These are phyloP conservation scores for Mimosa bimucronata DNA, from an alignment of 306 rosid genomes.

Conservation along the genomic window DNA sequence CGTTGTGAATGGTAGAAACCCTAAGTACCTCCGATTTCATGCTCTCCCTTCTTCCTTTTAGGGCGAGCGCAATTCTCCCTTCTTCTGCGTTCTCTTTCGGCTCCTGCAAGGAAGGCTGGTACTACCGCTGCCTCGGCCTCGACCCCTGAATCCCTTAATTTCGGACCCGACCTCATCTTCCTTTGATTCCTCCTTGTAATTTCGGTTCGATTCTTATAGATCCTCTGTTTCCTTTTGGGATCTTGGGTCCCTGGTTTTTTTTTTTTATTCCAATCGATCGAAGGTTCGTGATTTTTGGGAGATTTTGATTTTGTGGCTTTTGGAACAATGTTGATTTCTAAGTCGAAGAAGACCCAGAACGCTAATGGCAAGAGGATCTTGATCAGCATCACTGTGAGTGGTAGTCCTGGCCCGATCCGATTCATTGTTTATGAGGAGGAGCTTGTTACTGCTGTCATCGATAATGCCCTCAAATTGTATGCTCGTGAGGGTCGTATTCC, in stretches of 20 bases:
- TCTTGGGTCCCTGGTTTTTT: neutral
- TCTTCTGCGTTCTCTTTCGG: constrained; percentile 73
- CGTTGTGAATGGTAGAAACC: constrained; percentile 97
- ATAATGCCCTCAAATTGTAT: constrained; percentile 79
- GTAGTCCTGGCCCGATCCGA: constrained; percentile 96
- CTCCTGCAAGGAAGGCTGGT: constrained; percentile 97
- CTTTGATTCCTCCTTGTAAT: no score
- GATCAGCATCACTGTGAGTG: constrained; percentile 80
- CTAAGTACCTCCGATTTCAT: constrained; percentile 55
- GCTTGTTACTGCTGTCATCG: constrained; percentile 70
- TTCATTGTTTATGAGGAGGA: constrained; percentile 81
- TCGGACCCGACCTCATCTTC: constrained; percentile 20
- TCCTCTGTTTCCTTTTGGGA: neutral
- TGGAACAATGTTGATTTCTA: constrained; percentile 67
- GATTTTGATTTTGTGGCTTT: neutral
- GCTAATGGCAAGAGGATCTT: constrained; percentile 64
- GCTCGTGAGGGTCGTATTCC: constrained; percentile 99
- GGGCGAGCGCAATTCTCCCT: constrained; percentile 87
- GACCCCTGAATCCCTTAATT: constrained; percentile 61
- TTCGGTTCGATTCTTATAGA: neutral
- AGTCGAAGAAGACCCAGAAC: constrained; percentile 80
- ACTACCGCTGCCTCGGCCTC: constrained; percentile 97
- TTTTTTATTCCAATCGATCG: neutral
- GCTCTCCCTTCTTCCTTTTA: constrained; percentile 71
- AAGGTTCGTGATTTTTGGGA: neutral